Base-by-base conservation (phyloP, 306 rosid species). In the Prunus davidiana region DNA sequence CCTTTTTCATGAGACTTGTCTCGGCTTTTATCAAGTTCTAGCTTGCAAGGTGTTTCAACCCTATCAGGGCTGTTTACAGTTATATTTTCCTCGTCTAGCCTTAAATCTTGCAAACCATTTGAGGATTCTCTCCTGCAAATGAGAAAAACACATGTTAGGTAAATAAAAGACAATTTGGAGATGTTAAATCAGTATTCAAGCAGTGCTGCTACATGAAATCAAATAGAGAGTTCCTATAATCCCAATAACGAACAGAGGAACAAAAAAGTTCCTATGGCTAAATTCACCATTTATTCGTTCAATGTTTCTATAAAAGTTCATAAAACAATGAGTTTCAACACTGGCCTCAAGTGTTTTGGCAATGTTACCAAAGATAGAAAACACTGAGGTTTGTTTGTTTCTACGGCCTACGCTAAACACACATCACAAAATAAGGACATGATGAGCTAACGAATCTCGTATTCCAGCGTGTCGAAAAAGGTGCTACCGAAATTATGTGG, bases 111-210 rank as follows among this genome's bases (percentile, higher is more conserved):
- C 74, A 84, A 79, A 82, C 80, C 67, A 71, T 68, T 63, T 41
- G 88, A 78, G 76, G 55, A 55, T 62, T 71, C 71, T 76, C 78
- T 76, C 83, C 94, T 91, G 79, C 60, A 25, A 75, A 52, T 50
- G 28, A 15, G 41, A 11, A 32, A 27, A 58, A 20, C 5, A 57
- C 64, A 70, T 18, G 30, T 69, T 63, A 70, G 60, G 47, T 27
- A 69, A 50, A 49, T 50, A 19, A 49, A 27, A 16, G 62, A 27
- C 18, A 51, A 8, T 12, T 51, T 41, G 1, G 25, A 64, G 14
- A 64, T 8, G 34, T 16, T 49, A 52, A 20, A 55, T 45, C 4
- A 38, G 43, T 38, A 38, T 38, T 56, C 27, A 56, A 56, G 62
- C 20, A 56, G 1, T 56, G 20, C 9, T 56, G 25, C 3, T 11